Evolutionary conservation across 441 rosid species (phyloP), one percentile per base, ranked within the genome.

Genomic region (Viola pubescens): DNA sequence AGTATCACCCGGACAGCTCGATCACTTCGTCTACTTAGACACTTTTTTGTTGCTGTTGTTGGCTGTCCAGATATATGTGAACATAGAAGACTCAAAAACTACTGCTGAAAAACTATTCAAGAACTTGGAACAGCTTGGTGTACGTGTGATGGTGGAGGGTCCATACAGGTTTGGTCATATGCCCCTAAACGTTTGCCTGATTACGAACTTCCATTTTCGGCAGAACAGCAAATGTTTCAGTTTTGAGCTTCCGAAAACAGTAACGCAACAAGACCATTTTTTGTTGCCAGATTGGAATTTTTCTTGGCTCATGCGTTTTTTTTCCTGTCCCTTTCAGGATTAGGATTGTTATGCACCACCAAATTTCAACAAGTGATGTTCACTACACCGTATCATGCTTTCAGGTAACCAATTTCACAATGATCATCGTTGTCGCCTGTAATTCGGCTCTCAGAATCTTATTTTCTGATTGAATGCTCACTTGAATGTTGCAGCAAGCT

Each of bases 261-360:
- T 26, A 26, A 26, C 34, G 3, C 34, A 26, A 26, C 34, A 26
- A 26, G 34, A 26, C 34, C 34, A 26, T 2, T 26, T 26, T 7
- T 40, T 59, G 19, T 45, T 1, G 38, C 59, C 8, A 48, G 57
- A 43, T 3, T 59, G 12, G 34, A 26, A 26, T 26, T 26, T 26
- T 26, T 26, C 34, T 26, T 26, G 34, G 34, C 34, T 26, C 3
- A 26, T 26, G 34, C 34, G 34, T 26, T 26, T 26, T 26, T 26
- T 26, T 26, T 2, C 19, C 19, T 16, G 3, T 26, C 3, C 34
- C n/a, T 66, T 67, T 61, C 88, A 89, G 99, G 41, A 66, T 86
- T 41, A 79, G 97, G 76, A 77, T 89, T 68, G 99, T 89, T 16
- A 70, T 89, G 48, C 98, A 92, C 73, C 87, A 87, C 71, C 97